Evolutionary conservation across 2,329 filamentous ascomycete genomes (phyloP), one percentile per base, ranked within the genome.

Genomic region (Arthrobotrys musiformis): DNA sequence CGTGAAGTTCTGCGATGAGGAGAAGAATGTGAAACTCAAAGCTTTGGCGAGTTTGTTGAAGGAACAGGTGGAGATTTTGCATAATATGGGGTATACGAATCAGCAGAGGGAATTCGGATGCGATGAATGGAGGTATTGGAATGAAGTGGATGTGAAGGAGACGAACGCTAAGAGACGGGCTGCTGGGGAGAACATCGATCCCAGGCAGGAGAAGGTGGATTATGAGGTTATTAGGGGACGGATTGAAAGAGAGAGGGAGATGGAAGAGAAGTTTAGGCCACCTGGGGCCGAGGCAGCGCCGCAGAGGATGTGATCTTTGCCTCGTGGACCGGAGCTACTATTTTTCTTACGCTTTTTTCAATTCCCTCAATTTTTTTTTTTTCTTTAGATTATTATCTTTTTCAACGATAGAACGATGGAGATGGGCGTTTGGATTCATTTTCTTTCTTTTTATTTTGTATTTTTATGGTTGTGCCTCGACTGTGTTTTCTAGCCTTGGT

Each of bases 51-150:
- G 40, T 15, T 44, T 77, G 22, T 17, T 70, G 22, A 5, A 26
- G 0, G 42, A 33, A 9, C 58, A 67, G 40, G 56, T 66, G 15
- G 46, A 61, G 0, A 3, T 15, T 1, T 30, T 77, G 19, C 26
- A 40, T 9, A 22, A 9, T 7, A 3, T 61, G 22, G 66, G 73
- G 7, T 58, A n/a, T 56, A 77, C 50, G 26, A 22, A 19, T n/a
- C 60, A 28, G 9, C 19, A n/a, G n/a, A 61, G 35, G 42, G 19
- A 15, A 9, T 70, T 35, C 17, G 66, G 48, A 13, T 77, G 73
- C 30, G 73, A 77, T 28, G 73, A 77, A 17, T 77, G 67, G 44
- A 66, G 58, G 40, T 77, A 70, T 50, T 77, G 73, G 73, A 61
- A 70, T 37, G 17, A 40, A n/a, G n/a, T 22, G 4, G 73, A 77